Conservation (phyloP, 2,329 filamentous ascomycete species). For the Colletotrichum gigasporum region DNA sequence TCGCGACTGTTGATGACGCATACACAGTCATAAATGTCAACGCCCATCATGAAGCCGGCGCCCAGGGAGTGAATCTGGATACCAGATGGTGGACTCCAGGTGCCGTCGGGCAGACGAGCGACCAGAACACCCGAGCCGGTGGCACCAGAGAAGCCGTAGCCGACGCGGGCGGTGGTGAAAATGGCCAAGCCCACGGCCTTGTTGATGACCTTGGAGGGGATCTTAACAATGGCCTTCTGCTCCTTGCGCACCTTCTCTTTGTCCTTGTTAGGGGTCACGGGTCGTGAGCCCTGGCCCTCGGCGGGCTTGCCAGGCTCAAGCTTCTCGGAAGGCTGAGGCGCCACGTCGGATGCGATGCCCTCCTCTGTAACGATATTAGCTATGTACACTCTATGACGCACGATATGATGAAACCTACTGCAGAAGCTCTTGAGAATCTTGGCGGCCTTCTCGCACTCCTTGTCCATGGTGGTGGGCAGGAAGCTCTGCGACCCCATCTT, state of each 20-base stretch:
- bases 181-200: constrained; percentile 76
- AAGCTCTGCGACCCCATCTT: constrained; percentile 87
- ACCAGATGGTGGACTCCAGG: constrained; percentile 83
- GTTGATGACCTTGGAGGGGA: constrained; percentile 67
- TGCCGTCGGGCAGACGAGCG: constrained; percentile 68
- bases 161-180: constrained; percentile 76
- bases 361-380: constrained; percentile 49
- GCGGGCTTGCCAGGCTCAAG: constrained; percentile 30
- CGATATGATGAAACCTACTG: constrained; percentile 61
- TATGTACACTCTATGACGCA: constrained; percentile 12
- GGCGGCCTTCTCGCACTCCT: constrained; percentile 91
- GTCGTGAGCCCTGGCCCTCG: constrained; percentile 16
- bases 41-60: constrained; percentile 81
- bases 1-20: constrained; percentile 84
- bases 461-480: constrained; percentile 85
- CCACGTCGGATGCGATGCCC: constrained; percentile 58
- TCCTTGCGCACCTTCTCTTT: constrained; percentile 41
- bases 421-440: constrained; percentile 87
- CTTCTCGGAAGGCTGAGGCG: constrained; percentile 34
- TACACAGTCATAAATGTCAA: constrained; percentile 91
- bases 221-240: constrained; percentile 60
- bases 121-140: constrained; percentile 74
- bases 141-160: constrained; percentile 72
- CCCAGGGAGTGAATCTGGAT: constrained; percentile 85
- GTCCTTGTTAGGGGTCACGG: constrained; percentile 36